These are phyloP conservation scores for Fusarium torulosum DNA, from an alignment of 2,329 filamentous ascomycete species.

Conservation along the genomic window DNA sequence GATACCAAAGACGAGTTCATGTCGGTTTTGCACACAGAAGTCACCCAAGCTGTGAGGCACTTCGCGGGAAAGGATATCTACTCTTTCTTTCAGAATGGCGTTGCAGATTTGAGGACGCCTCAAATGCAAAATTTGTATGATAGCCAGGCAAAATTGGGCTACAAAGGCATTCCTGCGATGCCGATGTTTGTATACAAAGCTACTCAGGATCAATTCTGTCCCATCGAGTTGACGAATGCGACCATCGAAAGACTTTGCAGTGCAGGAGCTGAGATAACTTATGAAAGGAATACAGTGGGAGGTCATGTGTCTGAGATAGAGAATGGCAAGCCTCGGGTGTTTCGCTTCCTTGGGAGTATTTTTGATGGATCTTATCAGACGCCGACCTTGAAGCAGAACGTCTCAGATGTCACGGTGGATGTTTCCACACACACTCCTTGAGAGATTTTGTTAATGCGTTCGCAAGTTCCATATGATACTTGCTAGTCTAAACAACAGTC, in stretches of 20 bases:
- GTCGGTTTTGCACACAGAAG: background rate
- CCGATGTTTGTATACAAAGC: slow-evolving; percentile 66
- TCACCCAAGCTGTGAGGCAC: slow-evolving; percentile 31
- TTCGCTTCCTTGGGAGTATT: slow-evolving; percentile 27
- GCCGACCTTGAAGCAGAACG: background rate
- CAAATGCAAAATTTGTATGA: slow-evolving; percentile 44
- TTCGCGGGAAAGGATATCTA: slow-evolving; percentile 46
- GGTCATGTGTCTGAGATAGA: slow-evolving; percentile 53
- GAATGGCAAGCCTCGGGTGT: slow-evolving; percentile 31
- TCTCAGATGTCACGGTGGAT: background rate
- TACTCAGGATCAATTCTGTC: slow-evolving; percentile 59
- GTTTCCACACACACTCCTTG: background rate
- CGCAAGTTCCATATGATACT: background rate
- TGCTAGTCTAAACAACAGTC: background rate
- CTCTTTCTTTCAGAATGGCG: slow-evolving; percentile 48
- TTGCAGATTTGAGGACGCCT: slow-evolving; percentile 43
- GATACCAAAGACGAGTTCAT: slow-evolving; percentile 33
- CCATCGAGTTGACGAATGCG: slow-evolving; percentile 58
- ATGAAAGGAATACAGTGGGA: slow-evolving; percentile 59
- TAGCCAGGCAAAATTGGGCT: slow-evolving; percentile 48
- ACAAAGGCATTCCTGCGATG: slow-evolving; percentile 58
- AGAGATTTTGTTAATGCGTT: background rate
- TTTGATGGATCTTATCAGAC: slow-evolving; percentile 37
- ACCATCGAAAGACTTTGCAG: slow-evolving; percentile 58
- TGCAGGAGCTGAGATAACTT: slow-evolving; percentile 57